Conservation (phyloP, 257 asterid genomes). For the Solanum habrochaites region DNA sequence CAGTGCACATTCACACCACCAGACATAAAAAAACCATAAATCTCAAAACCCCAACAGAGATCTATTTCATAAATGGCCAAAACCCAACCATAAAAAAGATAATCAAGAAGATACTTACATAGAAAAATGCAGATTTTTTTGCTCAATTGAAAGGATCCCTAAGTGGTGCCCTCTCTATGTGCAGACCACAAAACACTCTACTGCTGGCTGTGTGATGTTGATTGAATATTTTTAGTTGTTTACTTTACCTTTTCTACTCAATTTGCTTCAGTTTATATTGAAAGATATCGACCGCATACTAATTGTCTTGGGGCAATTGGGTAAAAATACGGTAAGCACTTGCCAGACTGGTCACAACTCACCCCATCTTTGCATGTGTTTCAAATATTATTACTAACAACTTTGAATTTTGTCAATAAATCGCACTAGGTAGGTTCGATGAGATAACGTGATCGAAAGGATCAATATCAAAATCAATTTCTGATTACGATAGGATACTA, state of each 20-base stretch:
- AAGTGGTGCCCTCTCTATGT: neutral
- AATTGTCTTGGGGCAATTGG: neutral
- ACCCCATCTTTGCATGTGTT: neutral
- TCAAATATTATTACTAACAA: neutral
- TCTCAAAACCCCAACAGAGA: neutral
- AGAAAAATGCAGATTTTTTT: neutral
- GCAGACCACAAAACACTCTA: neutral
- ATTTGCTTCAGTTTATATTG: neutral
- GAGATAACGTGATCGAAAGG: neutral
- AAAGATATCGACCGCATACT: neutral
- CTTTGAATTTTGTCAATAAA: neutral
- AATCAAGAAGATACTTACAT: neutral
- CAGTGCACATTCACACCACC: neutral
- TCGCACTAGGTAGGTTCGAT: neutral
- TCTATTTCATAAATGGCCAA: neutral
- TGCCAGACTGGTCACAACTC: neutral
- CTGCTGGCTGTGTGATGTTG: neutral
- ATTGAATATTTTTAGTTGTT: neutral
- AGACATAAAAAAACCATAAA: neutral
- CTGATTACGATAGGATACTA: no score
- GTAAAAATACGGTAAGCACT: neutral
- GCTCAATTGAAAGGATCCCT: neutral
- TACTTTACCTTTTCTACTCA: neutral
- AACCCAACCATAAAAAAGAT: neutral
- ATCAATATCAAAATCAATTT: no score